Evolutionary conservation across 129 eudicot genomes (phyloP), one percentile per base, ranked within the genome.

Genomic region (Pseudognaphalium luteoalbum): DNA sequence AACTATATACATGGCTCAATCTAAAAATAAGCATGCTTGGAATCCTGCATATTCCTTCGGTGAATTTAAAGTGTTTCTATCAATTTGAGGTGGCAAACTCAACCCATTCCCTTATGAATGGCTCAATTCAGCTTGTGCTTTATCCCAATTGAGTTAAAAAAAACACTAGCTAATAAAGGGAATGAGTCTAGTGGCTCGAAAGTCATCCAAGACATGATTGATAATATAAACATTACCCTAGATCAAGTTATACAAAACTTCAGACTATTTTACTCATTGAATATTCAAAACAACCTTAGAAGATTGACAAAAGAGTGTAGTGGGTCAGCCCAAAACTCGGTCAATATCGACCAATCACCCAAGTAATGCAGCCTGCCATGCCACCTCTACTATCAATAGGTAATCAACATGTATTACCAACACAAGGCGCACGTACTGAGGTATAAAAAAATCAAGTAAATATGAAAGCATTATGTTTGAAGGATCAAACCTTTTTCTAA

Each of bases 51-150:
- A 68, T 56, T 56, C 60, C 74, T 39, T 68, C 74, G 5, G 16
- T 54, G 74, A 17, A 54, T 59, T 54, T 76, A n/a, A n/a, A 37
- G 66, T 30, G 14, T 67, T 77, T 68, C 44, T 35, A 77, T 68
- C 60, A 16, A 20, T 20, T 57, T n/a, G 62, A 14, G 62, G 4
- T 57, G 62, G 29, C 28, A 57, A 7, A 57, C 12, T 9, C 62
- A 20, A 57, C 62, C 62, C 62, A 57, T 57, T 57, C 28, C 19
- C 62, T 57, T 57, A 57, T 20, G 62, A 19, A 3, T 47, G n/a
- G 54, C n/a, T 57, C 62, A 57, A 21, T 57, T 20, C 20, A n/a
- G 29, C 1, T 57, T 57, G 28, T n/a, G 60, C 47, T 54, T 54
- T 54, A 54, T 54, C 22, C 9, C 60, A 54, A 54, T 16, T 10